Conservation (phyloP, 768 basidiomycete genomes). For the Auriscalpium vulgare region DNA sequence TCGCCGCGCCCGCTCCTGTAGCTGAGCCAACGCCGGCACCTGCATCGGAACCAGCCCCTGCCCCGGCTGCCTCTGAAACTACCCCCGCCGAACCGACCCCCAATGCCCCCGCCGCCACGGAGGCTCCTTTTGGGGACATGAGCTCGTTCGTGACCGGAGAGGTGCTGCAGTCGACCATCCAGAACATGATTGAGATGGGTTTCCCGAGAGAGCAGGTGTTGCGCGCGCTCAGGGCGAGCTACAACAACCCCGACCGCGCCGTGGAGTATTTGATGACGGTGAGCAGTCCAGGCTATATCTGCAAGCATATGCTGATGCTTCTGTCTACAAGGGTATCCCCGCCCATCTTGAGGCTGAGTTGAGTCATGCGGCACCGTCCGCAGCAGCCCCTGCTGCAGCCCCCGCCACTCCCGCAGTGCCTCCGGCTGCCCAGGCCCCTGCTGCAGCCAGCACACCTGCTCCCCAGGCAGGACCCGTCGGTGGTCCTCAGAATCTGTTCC, state of each 20-base stretch:
- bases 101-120: slow-evolving; percentile 24
- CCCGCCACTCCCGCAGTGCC: slow-evolving; percentile 28
- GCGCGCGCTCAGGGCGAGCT: slow-evolving; percentile 84
- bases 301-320: slow-evolving; percentile 8
- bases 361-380: slow-evolving; percentile 21
- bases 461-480: slow-evolving; percentile 24
- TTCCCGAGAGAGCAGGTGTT: slow-evolving; percentile 80
- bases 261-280: slow-evolving; percentile 98
- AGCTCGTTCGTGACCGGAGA: slow-evolving; percentile 69
- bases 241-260: slow-evolving; percentile 95
- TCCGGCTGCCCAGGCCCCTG: slow-evolving; percentile 26
- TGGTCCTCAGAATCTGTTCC: slow-evolving; percentile 81
- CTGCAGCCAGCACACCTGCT: slow-evolving; percentile 34
- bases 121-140: slow-evolving; percentile 34
- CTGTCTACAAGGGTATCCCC: slow-evolving; percentile 63
- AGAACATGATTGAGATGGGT: slow-evolving; percentile 91
- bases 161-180: slow-evolving; percentile 67
- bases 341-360: slow-evolving; percentile 50
- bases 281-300: slow-evolving; percentile 20
- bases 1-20: slow-evolving; percentile 22
- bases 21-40: slow-evolving; percentile 23
- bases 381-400: slow-evolving; percentile 18
- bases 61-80: slow-evolving; percentile 28
- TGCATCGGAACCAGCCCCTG: slow-evolving; percentile 24
- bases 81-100: slow-evolving; percentile 26